phyloP scores from a whole-genome alignment of 192 early-diverging fungal genomes.

The Dissophora globulifera region DNA sequence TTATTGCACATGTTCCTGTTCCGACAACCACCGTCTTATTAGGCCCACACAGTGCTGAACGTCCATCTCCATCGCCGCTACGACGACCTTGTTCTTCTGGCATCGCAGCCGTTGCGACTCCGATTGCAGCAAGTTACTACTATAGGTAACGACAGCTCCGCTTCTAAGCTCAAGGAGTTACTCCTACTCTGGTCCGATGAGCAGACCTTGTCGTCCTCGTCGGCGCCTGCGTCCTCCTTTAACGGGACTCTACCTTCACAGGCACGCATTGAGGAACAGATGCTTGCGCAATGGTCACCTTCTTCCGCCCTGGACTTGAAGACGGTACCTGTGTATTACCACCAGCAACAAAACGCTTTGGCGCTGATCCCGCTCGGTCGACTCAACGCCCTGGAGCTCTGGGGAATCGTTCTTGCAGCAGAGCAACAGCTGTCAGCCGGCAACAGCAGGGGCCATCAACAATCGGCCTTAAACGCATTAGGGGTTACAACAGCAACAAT shows the following conservation, averaged over 20 bases:
- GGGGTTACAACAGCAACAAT: too few relatives aligned
- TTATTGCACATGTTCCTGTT: too few relatives aligned
- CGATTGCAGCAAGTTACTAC: too few relatives aligned
- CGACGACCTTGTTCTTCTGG: conserved; percentile 15
- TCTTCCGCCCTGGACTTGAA: too few relatives aligned
- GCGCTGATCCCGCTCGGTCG: conserved; percentile 18
- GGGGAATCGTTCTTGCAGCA: conserved; percentile 4
- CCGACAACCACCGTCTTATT: background rate
- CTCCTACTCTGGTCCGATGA: conserved; percentile 16
- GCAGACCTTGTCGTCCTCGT: background rate
- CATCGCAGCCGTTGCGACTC: conserved; percentile 15
- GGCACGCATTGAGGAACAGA: background rate
- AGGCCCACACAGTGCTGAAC: conserved; percentile 10
- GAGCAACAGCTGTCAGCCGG: background rate
- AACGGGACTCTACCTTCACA: background rate
- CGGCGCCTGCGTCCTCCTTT: too few relatives aligned
- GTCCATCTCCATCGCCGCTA: background rate
- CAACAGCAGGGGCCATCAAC: too few relatives aligned
- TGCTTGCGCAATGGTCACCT: too few relatives aligned
- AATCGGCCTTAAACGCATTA: too few relatives aligned
- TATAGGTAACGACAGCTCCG: too few relatives aligned
- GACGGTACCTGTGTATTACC: too few relatives aligned
- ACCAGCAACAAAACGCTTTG: too few relatives aligned
- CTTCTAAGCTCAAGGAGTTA: conserved; percentile 7
- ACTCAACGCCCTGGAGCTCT: background rate